Evolutionary conservation across 2,329 filamentous ascomycete genomes (phyloP), one percentile per base, ranked within the genome.

Genomic region (Chrysosporium queenslandicum): DNA sequence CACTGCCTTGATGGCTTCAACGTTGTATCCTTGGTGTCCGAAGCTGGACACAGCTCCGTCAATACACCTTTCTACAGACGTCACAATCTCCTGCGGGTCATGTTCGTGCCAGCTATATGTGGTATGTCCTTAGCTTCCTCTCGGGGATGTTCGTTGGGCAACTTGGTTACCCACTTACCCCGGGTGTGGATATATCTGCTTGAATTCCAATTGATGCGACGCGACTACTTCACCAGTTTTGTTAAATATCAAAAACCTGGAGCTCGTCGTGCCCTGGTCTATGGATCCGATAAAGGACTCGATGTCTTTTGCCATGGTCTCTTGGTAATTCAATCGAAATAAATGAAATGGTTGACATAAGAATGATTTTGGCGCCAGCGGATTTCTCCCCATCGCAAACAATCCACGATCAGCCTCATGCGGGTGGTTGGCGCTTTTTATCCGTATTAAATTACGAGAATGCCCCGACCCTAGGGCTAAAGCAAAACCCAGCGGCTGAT

Each of bases 241-340:
- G 70, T 94, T 83, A 72, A 95, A 95, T 64, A 96, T 90, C 61
- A 95, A 79, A 70, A 95, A 95, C 39, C 89, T 80, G 30, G 88
- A 87, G 55, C 86, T 91, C 21, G 89, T 95, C 9, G 89, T 95
- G 54, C 89, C 89, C 64, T 94, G 87, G 65, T 95, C 89, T 65
- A 95, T 90, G 59, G 86, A 87, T 55, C 88, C 89, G 56, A 94
- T 83, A 63, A 87, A 94, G 5, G 34, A 46, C 21, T 53, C 50
- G 11, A 25, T 20, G n/a, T 46, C 29, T 30, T 40, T 46, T 9
- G 34, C 42, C 50, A 53, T 53, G 16, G 1, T 32, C 32, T 40
- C 2, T 8, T 30, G n/a, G 34, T n/a, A 8, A 20, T 30, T 47
- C 34, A 20, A 30, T 20, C 12, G n/a, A 8, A 27, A 32, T 11